Base-by-base conservation (phyloP, 148 eudicot genomes). In the Chenopodium formosanum region DNA sequence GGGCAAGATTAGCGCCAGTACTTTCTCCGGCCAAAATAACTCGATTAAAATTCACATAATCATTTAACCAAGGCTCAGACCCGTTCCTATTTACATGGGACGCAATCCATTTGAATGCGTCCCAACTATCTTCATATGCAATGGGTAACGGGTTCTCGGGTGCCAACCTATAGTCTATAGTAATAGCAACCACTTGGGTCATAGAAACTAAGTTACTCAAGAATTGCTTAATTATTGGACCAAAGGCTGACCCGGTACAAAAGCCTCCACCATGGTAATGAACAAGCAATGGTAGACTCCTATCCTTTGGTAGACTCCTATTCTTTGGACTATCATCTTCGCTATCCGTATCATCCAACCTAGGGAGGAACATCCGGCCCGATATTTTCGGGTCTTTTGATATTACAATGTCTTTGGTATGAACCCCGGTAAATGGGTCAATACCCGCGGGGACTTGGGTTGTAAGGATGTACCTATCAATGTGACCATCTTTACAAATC, bases 261-360 rank as follows among this genome's bases (percentile, higher is more conserved):
- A 91, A 92, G 4, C 83, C 91, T 8, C 94, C 94, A 0, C 94
- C 96, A 47, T 92, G 96, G 53, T 66, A 84, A 86, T 89, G 90
- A 8, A 92, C 31, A 0, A 91, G 68, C n/a, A 92, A 80, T 25
- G 96, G 96, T 16, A 88, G 79, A 52, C 81, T 86, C 4, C 80
- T 40, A 40, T 40, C 7, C 44, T 37, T 37, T 37, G 44, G 44
- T 5, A 37, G 44, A 37, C 44, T 48, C 62, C 62, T 56, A 10
- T 32, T 53, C 37, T n/a, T 31, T 19, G 79, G 27, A 2, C 70
- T 67, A 20, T 62, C 25, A 62, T 69, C 46, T 14, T 31, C 9
- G 9, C 9, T 69, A 9, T 71, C 29, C 70, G 10, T 29, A 7
- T 40, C 53, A 50, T 72, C 40, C 0, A 70, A 19, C 44, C 48